A percentile compares a stretch with the other conserved stretches of the same genome.
These are phyloP conservation scores for Phytophthora hybrid DNA, from an alignment of 352 stramenopile genomes.

Conservation along the genomic window DNA sequence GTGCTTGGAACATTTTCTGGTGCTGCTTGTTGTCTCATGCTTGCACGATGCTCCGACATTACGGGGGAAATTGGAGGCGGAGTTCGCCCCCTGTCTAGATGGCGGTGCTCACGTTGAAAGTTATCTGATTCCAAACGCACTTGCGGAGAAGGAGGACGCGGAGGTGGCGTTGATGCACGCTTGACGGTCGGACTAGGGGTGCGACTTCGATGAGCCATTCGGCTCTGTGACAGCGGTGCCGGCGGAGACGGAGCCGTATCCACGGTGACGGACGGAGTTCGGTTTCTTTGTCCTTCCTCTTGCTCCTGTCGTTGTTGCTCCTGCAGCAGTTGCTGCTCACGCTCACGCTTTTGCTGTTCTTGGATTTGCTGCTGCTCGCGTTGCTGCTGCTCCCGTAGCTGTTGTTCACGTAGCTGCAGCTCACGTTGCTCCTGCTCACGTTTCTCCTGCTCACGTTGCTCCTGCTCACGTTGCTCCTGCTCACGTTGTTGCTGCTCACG, in stretches of 20 bases:
- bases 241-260: conserved; percentile 32
- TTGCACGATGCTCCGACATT: conserved; percentile 2
- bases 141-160: conserved; percentile 40
- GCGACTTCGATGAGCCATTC: conserved; percentile 20
- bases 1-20: conserved; percentile 17
- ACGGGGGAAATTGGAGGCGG: conserved; percentile 39
- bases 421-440: too few species aligned
- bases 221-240: conserved; percentile 18
- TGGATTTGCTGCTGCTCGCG: too few species aligned
- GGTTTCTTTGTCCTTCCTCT: conserved; percentile 23
- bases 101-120: conserved; percentile 25
- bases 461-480: conserved; percentile 14
- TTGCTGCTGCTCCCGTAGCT: too few species aligned
- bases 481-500: conserved; percentile 26
- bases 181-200: conserved; percentile 40
- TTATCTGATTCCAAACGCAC: conserved; percentile 21
- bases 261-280: conserved; percentile 47
- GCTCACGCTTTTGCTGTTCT: conserved; percentile 14
- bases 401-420: neutral
- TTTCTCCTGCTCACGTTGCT: too few species aligned
- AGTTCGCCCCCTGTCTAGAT: conserved; percentile 29
- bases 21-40: conserved; percentile 21
- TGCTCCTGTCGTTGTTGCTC: conserved; percentile 29
- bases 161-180: conserved; percentile 36
- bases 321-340: conserved; percentile 13